Percentiles rank a stretch among this genome's conserved stretches.
Evolutionary conservation across 805 yeast genomes (phyloP).

Genomic region (Ogataea siamensis): DNA sequence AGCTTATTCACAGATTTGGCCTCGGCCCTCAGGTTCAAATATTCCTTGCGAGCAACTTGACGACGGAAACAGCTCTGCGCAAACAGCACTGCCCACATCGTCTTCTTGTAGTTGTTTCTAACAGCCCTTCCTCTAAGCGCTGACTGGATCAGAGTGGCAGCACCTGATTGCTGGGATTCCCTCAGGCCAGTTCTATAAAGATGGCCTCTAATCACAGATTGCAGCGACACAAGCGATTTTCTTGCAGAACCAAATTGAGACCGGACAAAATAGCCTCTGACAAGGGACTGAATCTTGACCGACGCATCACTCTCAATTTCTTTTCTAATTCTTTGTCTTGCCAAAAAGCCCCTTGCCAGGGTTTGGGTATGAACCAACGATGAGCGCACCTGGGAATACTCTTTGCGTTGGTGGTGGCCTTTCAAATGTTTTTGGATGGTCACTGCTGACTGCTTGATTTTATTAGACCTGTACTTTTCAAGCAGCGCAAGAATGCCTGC

Average conservation of each 20-base stretch:
- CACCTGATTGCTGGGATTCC: slow-evolving; percentile 50
- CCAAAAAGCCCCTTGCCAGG: slow-evolving; percentile 58
- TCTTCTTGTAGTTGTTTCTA: slow-evolving; percentile 48
- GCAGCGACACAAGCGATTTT: slow-evolving; percentile 41
- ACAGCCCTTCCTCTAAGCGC: slow-evolving; percentile 66
- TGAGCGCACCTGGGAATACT: slow-evolving; percentile 51
- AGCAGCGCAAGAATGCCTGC: slow-evolving; percentile 94
- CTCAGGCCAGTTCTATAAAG: slow-evolving; percentile 51
- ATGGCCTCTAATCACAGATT: slow-evolving; percentile 49
- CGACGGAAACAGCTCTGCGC: slow-evolving; percentile 81
- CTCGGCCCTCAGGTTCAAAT: slow-evolving; percentile 67
- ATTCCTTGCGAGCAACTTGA: slow-evolving; percentile 64
- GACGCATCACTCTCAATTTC: slow-evolving; percentile 65
- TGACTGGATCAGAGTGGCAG: slow-evolving; percentile 74
- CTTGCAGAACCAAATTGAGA: slow-evolving; percentile 35
- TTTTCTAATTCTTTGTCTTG: slow-evolving; percentile 52
- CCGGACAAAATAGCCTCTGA: slow-evolving; percentile 56
- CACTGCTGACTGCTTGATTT: slow-evolving; percentile 73
- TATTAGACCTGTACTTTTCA: slow-evolving; percentile 81
- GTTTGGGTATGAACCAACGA: slow-evolving; percentile 61
- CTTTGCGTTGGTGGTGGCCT: slow-evolving; percentile 58
- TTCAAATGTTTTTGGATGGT: slow-evolving; percentile 82
- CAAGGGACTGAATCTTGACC: slow-evolving; percentile 61
- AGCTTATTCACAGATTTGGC: slow-evolving; percentile 89
- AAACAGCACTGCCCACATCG: slow-evolving; percentile 56